Conservation (phyloP, 1,284 basidiomycete species). For the Wolfiporia cocos region DNA sequence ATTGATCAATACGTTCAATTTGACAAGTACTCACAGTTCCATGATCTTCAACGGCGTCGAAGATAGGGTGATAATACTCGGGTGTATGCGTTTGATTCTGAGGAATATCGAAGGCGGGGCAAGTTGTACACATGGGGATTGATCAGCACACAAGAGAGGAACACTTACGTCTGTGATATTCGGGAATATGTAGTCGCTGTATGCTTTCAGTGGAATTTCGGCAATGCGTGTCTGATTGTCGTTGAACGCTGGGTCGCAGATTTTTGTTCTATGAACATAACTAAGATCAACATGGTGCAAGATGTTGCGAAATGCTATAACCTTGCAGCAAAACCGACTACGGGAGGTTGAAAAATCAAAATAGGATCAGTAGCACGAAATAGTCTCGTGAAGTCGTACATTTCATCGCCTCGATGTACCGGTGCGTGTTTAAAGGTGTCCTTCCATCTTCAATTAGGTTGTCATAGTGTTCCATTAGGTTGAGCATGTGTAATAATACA, state of each 20-base stretch:
- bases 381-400: slow-evolving; percentile 35
- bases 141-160: too few relatives aligned
- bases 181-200: slow-evolving; percentile 50
- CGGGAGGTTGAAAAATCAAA: not conserved
- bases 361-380: not conserved
- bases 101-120: too few relatives aligned
- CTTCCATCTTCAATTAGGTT: slow-evolving; percentile 39
- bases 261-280: slow-evolving; percentile 55
- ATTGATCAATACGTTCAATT: not conserved
- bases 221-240: slow-evolving; percentile 52
- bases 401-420: slow-evolving; percentile 74
- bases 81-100: slow-evolving; percentile 76
- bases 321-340: slow-evolving; percentile 74
- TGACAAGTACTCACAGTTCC: slow-evolving; percentile 61
- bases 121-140: too few relatives aligned
- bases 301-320: too few relatives aligned
- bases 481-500: slow-evolving; percentile 76
- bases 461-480: slow-evolving; percentile 68
- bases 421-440: slow-evolving; percentile 58
- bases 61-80: slow-evolving; percentile 81
- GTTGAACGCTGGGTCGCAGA: slow-evolving; percentile 71
- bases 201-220: slow-evolving; percentile 69
- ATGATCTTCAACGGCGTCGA: slow-evolving; percentile 74
- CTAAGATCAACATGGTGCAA: not conserved
- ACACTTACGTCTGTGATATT: slow-evolving; percentile 81